Evolutionary conservation across 2,329 filamentous ascomycete genomes (phyloP), one percentile per base, ranked within the genome.

Genomic region (Taxawa tesnikishii): DNA sequence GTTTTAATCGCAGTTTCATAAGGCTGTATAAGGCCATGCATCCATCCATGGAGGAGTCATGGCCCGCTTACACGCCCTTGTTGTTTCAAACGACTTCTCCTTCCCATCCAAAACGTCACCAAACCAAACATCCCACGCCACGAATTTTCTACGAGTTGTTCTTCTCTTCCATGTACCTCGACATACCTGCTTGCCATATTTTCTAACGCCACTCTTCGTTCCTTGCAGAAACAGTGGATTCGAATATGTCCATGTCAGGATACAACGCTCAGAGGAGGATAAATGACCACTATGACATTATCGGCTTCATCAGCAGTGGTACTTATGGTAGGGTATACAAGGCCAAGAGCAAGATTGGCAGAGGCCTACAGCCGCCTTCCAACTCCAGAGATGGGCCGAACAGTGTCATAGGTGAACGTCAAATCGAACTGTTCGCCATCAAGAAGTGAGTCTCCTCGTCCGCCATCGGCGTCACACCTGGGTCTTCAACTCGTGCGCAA

Each of bases 241-340:
- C 31, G 12, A 41, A 28, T 19, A 41, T 33, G 33, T 27, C 25
- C 14, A 32, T 29, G 3, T 34, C 36, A 10, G 36, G 50, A 13
- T 77, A 77, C 47, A 67, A 65, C 30, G 72, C 64, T 53, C 94
- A 94, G 58, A 82, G 90, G 41, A 79, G 83, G 40, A 84, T 96
- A 36, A 79, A 80, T 38, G 88, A 96, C 58, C 80, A 82, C 44
- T 98, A 96, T 61, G 85, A 90, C 47, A 90, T 98, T 47, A 79
- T 98, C 35, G 90, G 90, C 26, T 98, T 98, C 66, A 98, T 98
- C 48, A 94, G 84, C 53, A 94, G 84, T 46, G 90, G 90, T 28
- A 98, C 90, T 11, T 98, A 98, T 71, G 90, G 90, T 21, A 79
- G 90, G 18, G 90, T 98, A 6, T 98, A 96, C 72, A 98, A 98